Conservation (phyloP, 768 basidiomycete species). For the Suillus hirtellus region DNA sequence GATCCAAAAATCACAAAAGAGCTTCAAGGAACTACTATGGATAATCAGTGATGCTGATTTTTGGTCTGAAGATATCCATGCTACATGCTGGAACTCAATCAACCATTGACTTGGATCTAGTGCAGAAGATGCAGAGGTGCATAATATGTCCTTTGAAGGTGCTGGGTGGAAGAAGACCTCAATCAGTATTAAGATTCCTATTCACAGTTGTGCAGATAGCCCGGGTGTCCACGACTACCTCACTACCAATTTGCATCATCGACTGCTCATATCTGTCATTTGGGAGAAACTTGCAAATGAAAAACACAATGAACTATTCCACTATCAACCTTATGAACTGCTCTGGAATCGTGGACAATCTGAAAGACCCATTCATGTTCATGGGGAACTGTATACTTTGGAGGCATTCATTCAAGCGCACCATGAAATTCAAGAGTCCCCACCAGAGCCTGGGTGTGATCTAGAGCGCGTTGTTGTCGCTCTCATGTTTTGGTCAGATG, state of each 20-base stretch:
- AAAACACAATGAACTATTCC: constrained; percentile 12
- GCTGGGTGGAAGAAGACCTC: too few relatives aligned
- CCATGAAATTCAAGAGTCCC: constrained; percentile 18
- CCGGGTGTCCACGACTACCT: too few relatives aligned
- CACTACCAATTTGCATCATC: constrained; percentile 13
- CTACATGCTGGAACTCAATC: too few relatives aligned
- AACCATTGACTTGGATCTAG: too few relatives aligned
- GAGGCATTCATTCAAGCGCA: constrained; percentile 20
- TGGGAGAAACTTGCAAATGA: constrained; percentile 18
- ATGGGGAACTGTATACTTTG: constrained; percentile 24
- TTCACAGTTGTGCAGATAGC: too few relatives aligned
- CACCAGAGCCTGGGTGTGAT: constrained; percentile 18
- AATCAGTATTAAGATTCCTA: too few relatives aligned
- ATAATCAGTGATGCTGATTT: too few relatives aligned
- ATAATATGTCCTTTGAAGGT: too few relatives aligned
- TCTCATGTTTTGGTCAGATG: constrained; percentile 35
- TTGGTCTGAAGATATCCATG: too few relatives aligned
- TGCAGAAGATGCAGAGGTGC: too few relatives aligned
- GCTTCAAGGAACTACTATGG: too few relatives aligned
- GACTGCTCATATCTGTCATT: constrained; percentile 16
- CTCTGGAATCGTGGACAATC: constrained; percentile 11
- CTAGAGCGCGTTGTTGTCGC: constrained; percentile 18
- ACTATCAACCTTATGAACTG: constrained; percentile 25
- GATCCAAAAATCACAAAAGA: too few relatives aligned
- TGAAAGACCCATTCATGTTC: constrained; percentile 10